Evolutionary conservation across 176 grass and related monocot species (phyloP), one percentile per base, ranked within the genome.

Genomic region (Elaeis guineensis): DNA sequence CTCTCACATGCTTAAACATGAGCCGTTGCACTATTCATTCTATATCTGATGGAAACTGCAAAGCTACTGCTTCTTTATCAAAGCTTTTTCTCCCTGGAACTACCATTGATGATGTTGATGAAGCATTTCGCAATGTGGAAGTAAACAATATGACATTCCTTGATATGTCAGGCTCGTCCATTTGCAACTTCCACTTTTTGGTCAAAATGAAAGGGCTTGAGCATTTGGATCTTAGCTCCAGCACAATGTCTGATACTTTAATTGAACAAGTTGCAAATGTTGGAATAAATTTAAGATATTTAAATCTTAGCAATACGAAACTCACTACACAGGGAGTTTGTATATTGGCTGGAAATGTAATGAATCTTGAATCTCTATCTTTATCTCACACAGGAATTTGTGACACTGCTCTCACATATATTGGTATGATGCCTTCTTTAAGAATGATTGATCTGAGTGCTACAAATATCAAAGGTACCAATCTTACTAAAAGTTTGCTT

Each of bases 21-120:
- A 88, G 92, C 69, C 80, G 85, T 17, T 97, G 92, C 71, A 78
- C 19, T 26, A 76, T 91, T 58, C 61, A 66, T 69, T 96, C 83
- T 74, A 72, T 96, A 68, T 84, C 64, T 74, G 65, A 39, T 32
- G 75, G 28, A 48, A 71, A 75, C 56, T 57, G 58, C 64, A 55
- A 58, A 66, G 55, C 63, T 64, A 64, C 29, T 56, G 51, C 84
- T 25, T 65, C 84, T 52, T 57, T 88, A 48, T 73, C 75, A 21
- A 82, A 78, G 29, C 69, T 97, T 35, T 56, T 79, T 57, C 29
- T 69, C 16, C 58, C 69, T 52, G 75, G 65, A 79, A 55, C 80
- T 17, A 75, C 61, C 50, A 72, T 87, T 72, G 18, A 53, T 29
- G 83, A 91, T 74, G 62, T 74, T 29, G 72, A 78, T 57, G 63